Percentiles rank a stretch among this genome's conserved stretches.
Evolutionary conservation across 805 yeast species (phyloP).

Genomic region (Candida saitoana): DNA sequence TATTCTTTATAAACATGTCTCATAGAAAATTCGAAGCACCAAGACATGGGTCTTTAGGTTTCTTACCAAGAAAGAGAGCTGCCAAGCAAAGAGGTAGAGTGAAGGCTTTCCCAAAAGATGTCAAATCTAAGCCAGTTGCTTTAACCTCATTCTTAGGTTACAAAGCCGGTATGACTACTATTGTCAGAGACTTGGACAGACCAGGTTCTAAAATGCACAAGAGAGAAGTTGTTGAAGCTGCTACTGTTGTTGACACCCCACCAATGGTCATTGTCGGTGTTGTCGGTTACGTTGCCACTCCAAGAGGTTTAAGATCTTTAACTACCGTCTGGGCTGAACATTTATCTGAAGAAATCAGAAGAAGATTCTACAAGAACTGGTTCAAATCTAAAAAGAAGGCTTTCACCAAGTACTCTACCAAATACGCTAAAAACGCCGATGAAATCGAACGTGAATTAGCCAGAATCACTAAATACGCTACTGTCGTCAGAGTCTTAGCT

Average conservation of each 20-base stretch:
- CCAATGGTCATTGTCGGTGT: constrained; percentile 99
- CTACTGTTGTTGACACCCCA: constrained; percentile 98
- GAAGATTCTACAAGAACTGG: constrained; percentile 99
- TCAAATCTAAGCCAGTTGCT: constrained; percentile 95
- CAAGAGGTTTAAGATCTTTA: constrained; percentile 99
- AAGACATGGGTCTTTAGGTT: constrained; percentile 99
- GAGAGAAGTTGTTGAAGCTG: constrained; percentile 99
- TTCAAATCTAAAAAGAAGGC: constrained; percentile 99
- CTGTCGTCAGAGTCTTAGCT: constrained; percentile 97
- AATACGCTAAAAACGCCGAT: constrained; percentile 89
- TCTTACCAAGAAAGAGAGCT: constrained; percentile 99
- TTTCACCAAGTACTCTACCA: constrained; percentile 99
- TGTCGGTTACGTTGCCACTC: constrained; percentile 99
- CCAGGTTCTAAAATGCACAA: constrained; percentile 99
- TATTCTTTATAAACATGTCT: constrained; percentile 58
- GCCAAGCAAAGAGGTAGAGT: constrained; percentile 97
- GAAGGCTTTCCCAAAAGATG: constrained; percentile 99
- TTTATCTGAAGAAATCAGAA: constrained; percentile 97
- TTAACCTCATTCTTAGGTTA: constrained; percentile 99
- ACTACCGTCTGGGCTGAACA: constrained; percentile 99
- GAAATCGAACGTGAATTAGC: constrained; percentile 94
- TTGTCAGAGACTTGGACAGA: constrained; percentile 99
- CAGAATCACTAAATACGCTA: constrained; percentile 96
- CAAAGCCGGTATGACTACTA: constrained; percentile 99
- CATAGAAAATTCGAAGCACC: constrained; percentile 99